phyloP scores from a whole-genome alignment of 257 asterid species.

The Cordia subcordata region DNA sequence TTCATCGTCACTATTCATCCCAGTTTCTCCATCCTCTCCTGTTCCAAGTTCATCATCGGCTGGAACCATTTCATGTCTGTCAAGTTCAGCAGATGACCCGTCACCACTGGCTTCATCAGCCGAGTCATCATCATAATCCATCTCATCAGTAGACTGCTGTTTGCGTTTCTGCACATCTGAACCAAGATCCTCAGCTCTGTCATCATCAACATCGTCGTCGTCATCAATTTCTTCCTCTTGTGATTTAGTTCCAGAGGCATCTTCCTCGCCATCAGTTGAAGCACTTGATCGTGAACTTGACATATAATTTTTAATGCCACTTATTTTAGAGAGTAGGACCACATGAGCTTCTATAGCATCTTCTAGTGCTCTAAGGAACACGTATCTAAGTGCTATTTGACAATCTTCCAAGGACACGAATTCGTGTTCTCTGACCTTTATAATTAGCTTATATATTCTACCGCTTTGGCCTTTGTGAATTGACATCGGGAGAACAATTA shows the following conservation, averaged over 20 bases:
- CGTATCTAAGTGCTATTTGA: constrained; percentile 45
- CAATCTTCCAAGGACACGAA: constrained; percentile 52
- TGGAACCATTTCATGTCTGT: constrained; percentile 19
- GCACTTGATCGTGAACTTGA: constrained; percentile 31
- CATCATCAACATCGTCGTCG: constrained; percentile 50
- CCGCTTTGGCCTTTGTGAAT: constrained; percentile 20
- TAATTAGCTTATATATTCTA: constrained; percentile 55
- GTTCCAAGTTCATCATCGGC: constrained; percentile 31
- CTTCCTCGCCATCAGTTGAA: constrained; percentile 37
- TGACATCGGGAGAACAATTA: constrained; percentile 38
- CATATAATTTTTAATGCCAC: constrained; percentile 45
- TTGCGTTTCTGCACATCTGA: constrained; percentile 56
- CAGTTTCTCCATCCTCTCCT: constrained; percentile 32
- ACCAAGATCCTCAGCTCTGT: constrained; percentile 30
- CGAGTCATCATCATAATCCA: constrained; percentile 67
- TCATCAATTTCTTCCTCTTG: constrained; percentile 27
- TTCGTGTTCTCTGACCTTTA: constrained; percentile 58
- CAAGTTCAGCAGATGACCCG: constrained; percentile 25
- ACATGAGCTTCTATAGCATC: constrained; percentile 74
- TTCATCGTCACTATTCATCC: constrained; percentile 26
- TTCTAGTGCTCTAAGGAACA: constrained; percentile 57
- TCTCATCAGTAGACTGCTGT: constrained; percentile 69
- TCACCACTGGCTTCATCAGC: constrained; percentile 39
- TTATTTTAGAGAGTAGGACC: constrained; percentile 38
- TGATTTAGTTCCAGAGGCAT: constrained; percentile 29